Conservation (phyloP, 768 basidiomycete genomes). For the Tulasnella sp. region DNA sequence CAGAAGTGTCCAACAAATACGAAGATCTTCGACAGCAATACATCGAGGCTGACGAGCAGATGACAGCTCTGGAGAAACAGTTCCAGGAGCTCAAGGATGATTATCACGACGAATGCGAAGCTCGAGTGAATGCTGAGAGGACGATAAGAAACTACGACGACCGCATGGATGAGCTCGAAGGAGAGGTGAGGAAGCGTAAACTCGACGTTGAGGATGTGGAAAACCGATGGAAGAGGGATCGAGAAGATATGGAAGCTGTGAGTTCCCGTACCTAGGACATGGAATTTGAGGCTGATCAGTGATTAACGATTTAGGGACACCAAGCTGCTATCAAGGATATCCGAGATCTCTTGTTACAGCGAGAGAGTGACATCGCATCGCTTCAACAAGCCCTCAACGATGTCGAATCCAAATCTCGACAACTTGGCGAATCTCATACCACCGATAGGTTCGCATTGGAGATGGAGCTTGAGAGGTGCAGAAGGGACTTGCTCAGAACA, state of each 20-base stretch:
- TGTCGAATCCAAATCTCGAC: conserved; percentile 63
- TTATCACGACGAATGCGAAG: conserved; percentile 37
- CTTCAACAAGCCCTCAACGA: conserved; percentile 60
- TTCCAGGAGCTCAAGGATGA: conserved; percentile 82
- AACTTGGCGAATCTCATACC: conserved; percentile 71
- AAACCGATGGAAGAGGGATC: neutral
- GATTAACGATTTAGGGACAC: neutral
- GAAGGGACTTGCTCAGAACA: conserved; percentile 66
- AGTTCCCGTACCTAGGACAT: neutral
- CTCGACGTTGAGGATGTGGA: conserved; percentile 21
- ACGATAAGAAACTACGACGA: no score
- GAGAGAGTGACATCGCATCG: conserved; percentile 60
- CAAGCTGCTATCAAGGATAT: conserved; percentile 21
- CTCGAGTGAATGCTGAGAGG: conserved; percentile 53
- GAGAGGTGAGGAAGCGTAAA: conserved; percentile 61
- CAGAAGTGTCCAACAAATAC: conserved; percentile 1
- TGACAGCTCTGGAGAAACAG: conserved; percentile 63
- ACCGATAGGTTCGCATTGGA: conserved; percentile 76
- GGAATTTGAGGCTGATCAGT: neutral
- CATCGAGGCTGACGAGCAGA: conserved; percentile 55
- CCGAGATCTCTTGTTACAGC: conserved; percentile 43
- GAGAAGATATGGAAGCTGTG: neutral
- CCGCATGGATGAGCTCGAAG: conserved; percentile 57
- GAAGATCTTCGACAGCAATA: conserved; percentile 38
- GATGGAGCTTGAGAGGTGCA: conserved; percentile 75